Conservation (phyloP, 2,329 filamentous ascomycete species). For the Aphanocladium album region DNA sequence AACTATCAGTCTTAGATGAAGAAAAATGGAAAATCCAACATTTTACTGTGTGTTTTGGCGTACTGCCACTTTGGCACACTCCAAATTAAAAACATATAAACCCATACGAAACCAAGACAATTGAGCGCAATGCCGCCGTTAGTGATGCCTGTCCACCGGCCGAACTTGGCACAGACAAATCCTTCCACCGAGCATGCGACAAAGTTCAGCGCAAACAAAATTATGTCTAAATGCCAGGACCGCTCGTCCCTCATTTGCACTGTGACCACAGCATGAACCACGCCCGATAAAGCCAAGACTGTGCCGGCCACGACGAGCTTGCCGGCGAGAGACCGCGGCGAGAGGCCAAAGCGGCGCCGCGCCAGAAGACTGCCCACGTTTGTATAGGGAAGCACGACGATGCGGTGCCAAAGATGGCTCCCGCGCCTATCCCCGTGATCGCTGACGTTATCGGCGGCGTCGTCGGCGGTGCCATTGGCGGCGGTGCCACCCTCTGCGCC, state of each 20-base stretch:
- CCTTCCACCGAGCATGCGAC: neutral
- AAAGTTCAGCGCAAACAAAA: neutral
- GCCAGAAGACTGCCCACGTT: neutral
- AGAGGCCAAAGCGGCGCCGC: neutral
- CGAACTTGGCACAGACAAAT: neutral
- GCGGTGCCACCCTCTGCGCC: neutral
- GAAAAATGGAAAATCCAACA: neutral
- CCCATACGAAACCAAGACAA: neutral
- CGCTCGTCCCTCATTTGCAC: neutral
- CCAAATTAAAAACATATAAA: neutral
- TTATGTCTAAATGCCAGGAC: neutral
- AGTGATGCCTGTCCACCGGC: neutral
- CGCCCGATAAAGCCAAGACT: neutral
- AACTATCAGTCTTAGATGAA: neutral
- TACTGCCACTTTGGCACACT: conserved; percentile 1
- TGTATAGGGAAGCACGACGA: neutral
- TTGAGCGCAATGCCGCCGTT: neutral
- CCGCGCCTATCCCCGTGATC: neutral
- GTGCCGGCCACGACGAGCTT: neutral
- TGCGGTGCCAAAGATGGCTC: conserved; percentile 3
- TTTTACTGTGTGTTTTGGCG: neutral
- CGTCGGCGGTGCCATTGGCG: neutral
- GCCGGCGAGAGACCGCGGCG: neutral
- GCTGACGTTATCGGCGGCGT: neutral
- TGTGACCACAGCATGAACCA: neutral